Base-by-base conservation (phyloP, 148 eudicot genomes). In the Fagopyrum tataricum region DNA sequence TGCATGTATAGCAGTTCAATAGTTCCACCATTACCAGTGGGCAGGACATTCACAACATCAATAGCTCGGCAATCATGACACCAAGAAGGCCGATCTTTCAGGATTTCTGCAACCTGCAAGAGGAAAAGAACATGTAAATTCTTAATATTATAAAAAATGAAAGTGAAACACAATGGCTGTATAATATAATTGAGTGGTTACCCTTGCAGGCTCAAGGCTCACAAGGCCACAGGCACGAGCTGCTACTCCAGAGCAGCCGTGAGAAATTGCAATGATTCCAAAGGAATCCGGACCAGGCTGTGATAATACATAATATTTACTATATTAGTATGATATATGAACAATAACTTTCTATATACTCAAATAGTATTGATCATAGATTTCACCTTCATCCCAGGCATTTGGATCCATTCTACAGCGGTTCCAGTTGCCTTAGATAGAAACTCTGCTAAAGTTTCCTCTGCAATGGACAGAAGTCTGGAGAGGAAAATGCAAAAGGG, bases 61-160 rank as follows among this genome's bases (percentile, higher is more conserved):
- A 83, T 81, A 72, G 86, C 81, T 79, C 88, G 83, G 82, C 86
- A 82, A 79, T 87, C 86, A 76, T 83, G 88, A 67, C 62, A 84
- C 88, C 90, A 87, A 68, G 88, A 85, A 68, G 81, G 81, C 76
- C 90, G 84, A 87, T 87, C 88, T 78, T 87, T 85, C 14, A 87
- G 88, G 81, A 87, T 87, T 73, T 87, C 90, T 42, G 84, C 88
- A 66, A 87, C 88, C 88, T 80, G 75, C 21, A 41, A 39, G 49
- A 73, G 31, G 24, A 59, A 68, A 41, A 26, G 49, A 48, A 6
- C 72, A 31, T 23, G 10, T 76, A 46, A 71, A 14, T 21, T 21
- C 8, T 62, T 17, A 20, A n/a, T 67, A 12, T 6, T 42, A 26
- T 59, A 61, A 18, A 18, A 5, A 43, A 14, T 37, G 37, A 46